Base-by-base conservation (phyloP, 306 rosid species). In the Erythrophleum fordii region DNA sequence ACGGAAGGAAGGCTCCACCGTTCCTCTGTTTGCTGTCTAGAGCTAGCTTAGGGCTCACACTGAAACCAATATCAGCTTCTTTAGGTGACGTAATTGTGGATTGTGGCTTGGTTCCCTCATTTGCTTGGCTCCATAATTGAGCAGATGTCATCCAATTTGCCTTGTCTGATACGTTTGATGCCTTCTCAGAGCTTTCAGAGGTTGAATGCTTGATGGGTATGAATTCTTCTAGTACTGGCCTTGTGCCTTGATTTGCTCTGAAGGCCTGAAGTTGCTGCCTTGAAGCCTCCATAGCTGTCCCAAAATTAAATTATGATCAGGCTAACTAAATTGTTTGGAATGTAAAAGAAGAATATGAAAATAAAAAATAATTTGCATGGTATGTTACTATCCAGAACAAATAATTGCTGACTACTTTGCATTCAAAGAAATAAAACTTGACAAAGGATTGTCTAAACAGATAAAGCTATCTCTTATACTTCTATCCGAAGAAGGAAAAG, bases 131-230 rank as follows among this genome's bases (percentile, higher is more conserved):
- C 99, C 99, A 96, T 44, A 96, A 86, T 67, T 96, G 99, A 29
- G 96, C 99, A 23, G 97, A 83, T 53, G 91, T 93, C 99, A 96
- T 96, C 99, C 99, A 96, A 49, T 91, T 96, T 49, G 99, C 97
- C 86, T 92, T 96, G 59, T 96, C 97, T 20, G 92, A 89, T 45
- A 85, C 56, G 82, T 81, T 91, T 34, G 89, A 58, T 22, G 77
- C 39, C 25, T 85, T 89, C 65, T 93, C 96, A 8, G 89, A 73
- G 81, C 69, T 83, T 79, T 95, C 98, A 11, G 94, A 76, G 65
- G 77, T 59, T 75, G 91, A 64, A 48, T 91, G 88, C 70, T 93
- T 96, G 13, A 93, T 82, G 8, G 99, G 99, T 66, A 96, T 93
- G 91, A 93, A 96, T 61, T 96, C 99, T 82, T 96, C 99, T 3